phyloP scores from a whole-genome alignment of 208 protist species.

The Wallacemonas sp. region DNA sequence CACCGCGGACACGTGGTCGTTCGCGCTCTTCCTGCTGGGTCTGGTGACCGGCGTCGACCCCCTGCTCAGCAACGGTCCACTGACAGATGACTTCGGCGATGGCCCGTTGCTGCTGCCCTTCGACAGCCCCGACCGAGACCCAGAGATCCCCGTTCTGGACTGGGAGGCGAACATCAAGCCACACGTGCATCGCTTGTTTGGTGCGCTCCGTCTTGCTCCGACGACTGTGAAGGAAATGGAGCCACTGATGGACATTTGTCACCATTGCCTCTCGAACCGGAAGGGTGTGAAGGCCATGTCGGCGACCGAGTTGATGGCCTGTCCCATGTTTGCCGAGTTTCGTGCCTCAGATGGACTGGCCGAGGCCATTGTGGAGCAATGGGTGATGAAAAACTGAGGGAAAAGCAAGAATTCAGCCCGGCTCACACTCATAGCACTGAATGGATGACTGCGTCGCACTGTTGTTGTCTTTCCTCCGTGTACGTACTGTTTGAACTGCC shows the following conservation, averaged over 20 bases:
- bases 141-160: slow-evolving; percentile 46
- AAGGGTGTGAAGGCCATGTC: slow-evolving; percentile 24
- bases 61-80: slow-evolving; percentile 49
- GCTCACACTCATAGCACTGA: too few relatives aligned
- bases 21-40: slow-evolving; percentile 61
- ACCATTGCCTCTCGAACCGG: slow-evolving; percentile 66
- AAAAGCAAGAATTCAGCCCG: slow-evolving; percentile 7
- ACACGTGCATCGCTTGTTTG: slow-evolving; percentile 53
- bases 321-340: slow-evolving; percentile 50
- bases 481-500: too few relatives aligned
- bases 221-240: slow-evolving; percentile 22
- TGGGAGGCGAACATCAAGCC: slow-evolving; percentile 73
- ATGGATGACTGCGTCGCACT: too few relatives aligned
- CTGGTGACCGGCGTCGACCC: slow-evolving; percentile 84
- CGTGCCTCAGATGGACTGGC: slow-evolving; percentile 25
- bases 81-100: slow-evolving; percentile 78
- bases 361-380: slow-evolving; percentile 30
- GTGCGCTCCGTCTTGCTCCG: slow-evolving; percentile 27
- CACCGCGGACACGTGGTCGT: slow-evolving; percentile 67
- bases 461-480: too few relatives aligned
- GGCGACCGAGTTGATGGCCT: slow-evolving; percentile 42
- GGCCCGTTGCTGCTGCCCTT: slow-evolving; percentile 59
- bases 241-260: slow-evolving; percentile 53
- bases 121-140: slow-evolving; percentile 19
- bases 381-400: slow-evolving; percentile 17